Percentiles rank a stretch among this genome's conserved stretches.
phyloP scores from a whole-genome alignment of 2,329 filamentous ascomycete genomes.

The Didymella glomerata region DNA sequence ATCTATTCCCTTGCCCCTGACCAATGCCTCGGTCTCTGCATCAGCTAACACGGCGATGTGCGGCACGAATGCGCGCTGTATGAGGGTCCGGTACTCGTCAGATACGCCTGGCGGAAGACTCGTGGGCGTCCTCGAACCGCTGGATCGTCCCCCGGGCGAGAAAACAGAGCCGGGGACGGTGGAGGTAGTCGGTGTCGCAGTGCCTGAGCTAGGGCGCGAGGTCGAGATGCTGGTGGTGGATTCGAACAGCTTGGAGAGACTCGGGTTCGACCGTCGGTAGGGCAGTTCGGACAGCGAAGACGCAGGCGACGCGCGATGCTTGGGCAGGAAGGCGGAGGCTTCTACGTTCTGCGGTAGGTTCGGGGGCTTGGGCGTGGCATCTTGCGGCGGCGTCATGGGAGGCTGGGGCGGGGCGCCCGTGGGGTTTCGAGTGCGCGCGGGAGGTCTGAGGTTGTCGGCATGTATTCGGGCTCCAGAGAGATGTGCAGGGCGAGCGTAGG shows the following conservation, averaged over 20 bases:
- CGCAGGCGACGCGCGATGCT: slow-evolving; percentile 66
- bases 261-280: slow-evolving; percentile 62
- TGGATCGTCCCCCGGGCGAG: slow-evolving; percentile 52
- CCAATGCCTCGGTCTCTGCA: slow-evolving; percentile 80
- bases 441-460: slow-evolving; percentile 41
- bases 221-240: slow-evolving; percentile 58
- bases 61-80: slow-evolving; percentile 86
- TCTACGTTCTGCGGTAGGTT: slow-evolving; percentile 59
- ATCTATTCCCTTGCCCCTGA: slow-evolving; percentile 83
- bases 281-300: slow-evolving; percentile 67
- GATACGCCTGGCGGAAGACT: slow-evolving; percentile 53
- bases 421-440: slow-evolving; percentile 41
- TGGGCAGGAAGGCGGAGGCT: slow-evolving; percentile 67
- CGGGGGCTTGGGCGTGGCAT: slow-evolving; percentile 49
- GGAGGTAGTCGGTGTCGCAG: slow-evolving; percentile 53
- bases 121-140: slow-evolving; percentile 52
- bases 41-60: slow-evolving; percentile 90
- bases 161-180: slow-evolving; percentile 53
- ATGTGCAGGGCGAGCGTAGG: slow-evolving; percentile 11
- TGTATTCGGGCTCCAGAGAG: slow-evolving; percentile 36
- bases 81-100: slow-evolving; percentile 69
- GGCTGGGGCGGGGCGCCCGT: slow-evolving; percentile 50
- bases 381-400: slow-evolving; percentile 53
- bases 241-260: slow-evolving; percentile 62
- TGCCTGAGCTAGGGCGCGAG: slow-evolving; percentile 53